Base-by-base conservation (phyloP, 305 asterid genomes). In the Fraxinus angustifolia region DNA sequence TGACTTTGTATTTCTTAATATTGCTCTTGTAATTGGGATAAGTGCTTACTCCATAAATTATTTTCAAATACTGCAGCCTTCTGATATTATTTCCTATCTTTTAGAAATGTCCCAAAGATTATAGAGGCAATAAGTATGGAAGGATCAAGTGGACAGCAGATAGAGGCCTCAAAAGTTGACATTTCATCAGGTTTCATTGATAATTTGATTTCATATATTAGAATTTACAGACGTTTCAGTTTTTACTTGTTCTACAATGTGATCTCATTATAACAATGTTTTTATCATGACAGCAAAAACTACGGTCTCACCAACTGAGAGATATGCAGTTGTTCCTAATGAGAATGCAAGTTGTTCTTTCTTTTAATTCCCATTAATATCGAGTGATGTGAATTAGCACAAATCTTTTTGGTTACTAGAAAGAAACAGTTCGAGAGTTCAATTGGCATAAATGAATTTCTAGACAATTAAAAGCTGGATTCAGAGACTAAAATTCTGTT, bases 251-350 rank as follows among this genome's bases (percentile, higher is more conserved):
- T 58, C 68, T 19, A 58, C 67, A 56, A 56, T 12, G 0, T 56
- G 28, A 19, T 17, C 68, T 19, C 30, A 58, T 58, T 58, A 56
- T 58, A 58, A 58, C 7, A 65, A 21, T 65, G 72, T 17, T 42
- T 71, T 36, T 6, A 79, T 77, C 65, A 65, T 58, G 12, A 84
- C 88, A 83, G 91, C 35, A 71, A 88, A 83, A 82, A 45, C 87
- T 77, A 86, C 87, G 97, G 91, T 90, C 67, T 90, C 97, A 28
- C 99, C 98, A 0, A 88, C 93, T n/a, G 94, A 92, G 87, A 91
- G 97, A 94, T 92, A 95, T 79, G 99, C 99, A 48, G 92, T 95
- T 73, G 99, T 95, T 48, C 99, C 98, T 16, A 88, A 86, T 82
- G 96, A 95, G 81, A 90, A 89, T 35, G 98, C 91, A 88, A 82